Conservation (phyloP, 208 protist species). For the Leishmania aethiopica region DNA sequence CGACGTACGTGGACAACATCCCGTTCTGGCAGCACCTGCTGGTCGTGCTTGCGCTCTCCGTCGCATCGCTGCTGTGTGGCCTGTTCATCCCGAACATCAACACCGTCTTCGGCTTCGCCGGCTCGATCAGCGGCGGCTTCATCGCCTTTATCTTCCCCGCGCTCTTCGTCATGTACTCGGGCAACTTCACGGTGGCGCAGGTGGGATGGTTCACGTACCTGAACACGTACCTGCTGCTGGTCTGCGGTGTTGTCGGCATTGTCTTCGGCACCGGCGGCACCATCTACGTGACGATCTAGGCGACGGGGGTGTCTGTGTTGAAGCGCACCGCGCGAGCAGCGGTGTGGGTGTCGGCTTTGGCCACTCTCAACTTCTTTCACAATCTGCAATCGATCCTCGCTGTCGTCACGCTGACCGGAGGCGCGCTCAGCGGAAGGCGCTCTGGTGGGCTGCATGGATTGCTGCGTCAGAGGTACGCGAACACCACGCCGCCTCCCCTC, state of each 20-base stretch:
- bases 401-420: neutral
- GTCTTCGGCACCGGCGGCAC: conserved; percentile 36
- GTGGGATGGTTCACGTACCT: conserved; percentile 55
- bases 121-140: conserved; percentile 60
- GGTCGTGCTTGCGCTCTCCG: conserved; percentile 29
- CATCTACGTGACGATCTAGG: conserved; percentile 33
- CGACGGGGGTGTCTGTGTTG: neutral
- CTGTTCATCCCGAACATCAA: conserved; percentile 82
- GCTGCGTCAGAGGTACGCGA: neutral
- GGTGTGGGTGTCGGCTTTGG: neutral
- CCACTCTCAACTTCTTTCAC: neutral
- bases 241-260: conserved; percentile 41
- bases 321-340: neutral
- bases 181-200: conserved; percentile 41
- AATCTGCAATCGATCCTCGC: neutral
- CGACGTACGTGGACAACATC: conserved; percentile 52
- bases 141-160: conserved; percentile 61
- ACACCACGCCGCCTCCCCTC: neutral
- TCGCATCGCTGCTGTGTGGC: conserved; percentile 51
- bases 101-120: conserved; percentile 63
- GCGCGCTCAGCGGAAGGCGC: neutral
- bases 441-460: neutral
- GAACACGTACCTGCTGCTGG: conserved; percentile 53
- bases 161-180: conserved; percentile 66
- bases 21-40: conserved; percentile 44